A percentile compares a stretch with the other conserved stretches of the same genome.
Evolutionary conservation across 352 stramenopile genomes (phyloP).

Genomic region (Phytophthora pseudosyringae): DNA sequence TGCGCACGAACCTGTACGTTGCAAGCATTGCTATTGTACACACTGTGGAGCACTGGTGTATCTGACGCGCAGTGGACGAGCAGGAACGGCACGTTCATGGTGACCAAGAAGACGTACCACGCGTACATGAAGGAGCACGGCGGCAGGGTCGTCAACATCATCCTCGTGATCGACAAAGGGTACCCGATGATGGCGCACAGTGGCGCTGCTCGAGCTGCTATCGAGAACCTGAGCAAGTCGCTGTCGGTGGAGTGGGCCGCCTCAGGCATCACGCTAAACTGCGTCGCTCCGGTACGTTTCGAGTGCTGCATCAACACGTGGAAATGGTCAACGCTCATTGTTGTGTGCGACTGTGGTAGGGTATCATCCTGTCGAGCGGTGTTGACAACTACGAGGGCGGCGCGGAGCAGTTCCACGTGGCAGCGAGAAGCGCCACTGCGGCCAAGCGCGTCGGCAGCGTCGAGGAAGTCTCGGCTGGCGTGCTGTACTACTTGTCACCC

Average conservation of each 20-base stretch:
- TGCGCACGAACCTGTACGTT: conserved; percentile 90
- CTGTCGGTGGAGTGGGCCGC: conserved; percentile 94
- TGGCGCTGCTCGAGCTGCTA: conserved; percentile 88
- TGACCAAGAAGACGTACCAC: conserved; percentile 93
- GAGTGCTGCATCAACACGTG: background rate
- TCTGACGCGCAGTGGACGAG: background rate
- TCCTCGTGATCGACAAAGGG: conserved; percentile 93
- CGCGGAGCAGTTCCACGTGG: conserved; percentile 83
- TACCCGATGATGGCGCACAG: conserved; percentile 93
- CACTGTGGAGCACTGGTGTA: too few species aligned
- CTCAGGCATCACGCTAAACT: conserved; percentile 93
- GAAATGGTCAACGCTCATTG: conserved; percentile 28
- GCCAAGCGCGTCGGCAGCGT: conserved; percentile 91
- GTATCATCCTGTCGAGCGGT: conserved; percentile 80
- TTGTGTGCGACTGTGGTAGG: conserved; percentile 36
- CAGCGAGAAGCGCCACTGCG: conserved; percentile 77
- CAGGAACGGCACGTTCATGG: conserved; percentile 91
- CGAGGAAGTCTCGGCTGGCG: conserved; percentile 90
- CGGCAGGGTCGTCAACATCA: conserved; percentile 96
- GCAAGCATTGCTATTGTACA: too few species aligned
- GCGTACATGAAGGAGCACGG: conserved; percentile 94
- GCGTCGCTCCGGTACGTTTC: conserved; percentile 85
- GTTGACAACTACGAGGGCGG: conserved; percentile 92
- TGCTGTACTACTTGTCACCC: conserved; percentile 91
- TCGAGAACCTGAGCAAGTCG: conserved; percentile 95